Evolutionary conservation across 73 alveolate species (phyloP), one percentile per base, ranked within the genome.

Genomic region (Paramecium primaurelia): DNA sequence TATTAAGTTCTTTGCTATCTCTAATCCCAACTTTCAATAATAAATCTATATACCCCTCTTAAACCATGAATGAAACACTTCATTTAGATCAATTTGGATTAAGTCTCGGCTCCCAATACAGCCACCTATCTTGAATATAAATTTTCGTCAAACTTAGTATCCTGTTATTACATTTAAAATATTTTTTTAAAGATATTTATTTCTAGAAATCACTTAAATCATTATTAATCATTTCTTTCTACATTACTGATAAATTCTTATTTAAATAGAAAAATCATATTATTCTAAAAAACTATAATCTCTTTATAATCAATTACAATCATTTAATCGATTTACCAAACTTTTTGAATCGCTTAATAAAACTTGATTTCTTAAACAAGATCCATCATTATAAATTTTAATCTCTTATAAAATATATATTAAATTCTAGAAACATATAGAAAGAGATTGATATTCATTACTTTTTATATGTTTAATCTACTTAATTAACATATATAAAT

Each of bases 1-100:
- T 77, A 98, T 98, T 60, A 99, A 93, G 87, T 99, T 99, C 96
- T 99, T 99, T 32, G 99, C 99, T 11, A 96, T 86, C 92, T 97
- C 99, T 6, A 96, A 97, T 42, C 99, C 99, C 88, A 98, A 95
- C 94, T 90, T 36, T 28, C 28, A 11, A 75, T 58, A 37, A 37
- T 54, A 40, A 37, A 51, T 80, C 30, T 22, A 42, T 20, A 68
- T 89, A 89, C 94, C 45, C 94, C 94, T 71, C 58, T 49, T 20
- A 89, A 44, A 16, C 94, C 94, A 89, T 89, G 59, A 71, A 89
- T 89, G 60, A 89, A 71, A 6, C 71, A 84, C 58, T 89, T 69
- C 91, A 89, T 71, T 71, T 89, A 40, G 51, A 89, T 34, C 44
- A 89, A 64, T 73, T 89, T 89, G 1, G 92, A 84, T 71, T 89